Percentiles rank a stretch among this genome's conserved stretches.
Evolutionary conservation across 2,329 filamentous ascomycete genomes (phyloP).

Genomic region (Exophiala dermatitidis): DNA sequence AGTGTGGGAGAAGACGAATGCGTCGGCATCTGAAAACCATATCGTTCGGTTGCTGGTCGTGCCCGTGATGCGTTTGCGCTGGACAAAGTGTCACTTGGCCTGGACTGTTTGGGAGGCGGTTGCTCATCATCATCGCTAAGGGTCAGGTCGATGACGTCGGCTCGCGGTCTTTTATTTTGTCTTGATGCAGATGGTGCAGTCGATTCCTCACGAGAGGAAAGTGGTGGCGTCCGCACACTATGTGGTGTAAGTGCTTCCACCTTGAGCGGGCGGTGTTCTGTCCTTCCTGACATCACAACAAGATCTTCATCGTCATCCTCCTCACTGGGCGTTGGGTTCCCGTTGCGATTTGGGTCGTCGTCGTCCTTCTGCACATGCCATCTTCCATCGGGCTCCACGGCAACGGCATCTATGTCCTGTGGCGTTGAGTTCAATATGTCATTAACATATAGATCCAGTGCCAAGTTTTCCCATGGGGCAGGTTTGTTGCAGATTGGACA

Average conservation of each 20-base stretch:
- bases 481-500: constrained; percentile 88
- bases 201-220: constrained; percentile 30
- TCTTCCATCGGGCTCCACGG: constrained; percentile 75
- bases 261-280: constrained; percentile 20
- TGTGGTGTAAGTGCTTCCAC: constrained; percentile 32
- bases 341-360: constrained; percentile 33
- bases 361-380: constrained; percentile 47
- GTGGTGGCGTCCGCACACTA: constrained; percentile 31
- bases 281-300: constrained; percentile 42
- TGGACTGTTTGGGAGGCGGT: constrained; percentile 26
- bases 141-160: constrained; percentile 49
- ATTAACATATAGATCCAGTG: constrained; percentile 84
- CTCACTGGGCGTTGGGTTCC: constrained; percentile 33
- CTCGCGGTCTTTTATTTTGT: constrained; percentile 41
- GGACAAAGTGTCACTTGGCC: not conserved
- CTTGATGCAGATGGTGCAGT: constrained; percentile 16
- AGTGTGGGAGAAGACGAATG: constrained; percentile 5
- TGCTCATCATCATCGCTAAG: constrained; percentile 47
- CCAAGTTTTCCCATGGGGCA: constrained; percentile 71
- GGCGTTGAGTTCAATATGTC: constrained; percentile 74
- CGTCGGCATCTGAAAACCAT: constrained; percentile 12
- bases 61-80: not conserved
- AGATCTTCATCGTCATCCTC: constrained; percentile 42
- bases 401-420: constrained; percentile 70
- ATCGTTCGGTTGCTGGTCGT: constrained; percentile 13